Conservation (phyloP, 495 filamentous ascomycete species). For the Pyronema omphalodes region DNA sequence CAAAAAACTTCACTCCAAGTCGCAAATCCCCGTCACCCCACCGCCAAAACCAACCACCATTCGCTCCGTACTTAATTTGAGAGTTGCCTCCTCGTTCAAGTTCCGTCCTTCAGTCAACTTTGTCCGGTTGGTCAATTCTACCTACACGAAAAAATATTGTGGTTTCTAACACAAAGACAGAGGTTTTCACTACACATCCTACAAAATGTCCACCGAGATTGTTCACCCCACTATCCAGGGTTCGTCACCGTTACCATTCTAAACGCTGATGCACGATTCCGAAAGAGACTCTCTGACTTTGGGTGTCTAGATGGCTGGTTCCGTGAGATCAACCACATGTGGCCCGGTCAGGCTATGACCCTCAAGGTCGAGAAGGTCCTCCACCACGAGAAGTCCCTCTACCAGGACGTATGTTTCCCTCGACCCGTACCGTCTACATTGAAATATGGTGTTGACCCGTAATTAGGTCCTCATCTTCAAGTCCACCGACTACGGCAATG, state of each 20-base stretch:
- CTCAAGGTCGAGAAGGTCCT: constrained; percentile 93
- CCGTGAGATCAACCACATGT: constrained; percentile 93
- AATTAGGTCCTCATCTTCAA: constrained; percentile 60
- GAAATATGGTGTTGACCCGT: background rate
- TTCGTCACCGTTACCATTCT: constrained; percentile 16
- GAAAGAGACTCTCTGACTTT: background rate
- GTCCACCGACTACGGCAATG: constrained; percentile 86
- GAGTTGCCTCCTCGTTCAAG: background rate
- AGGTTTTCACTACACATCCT: background rate
- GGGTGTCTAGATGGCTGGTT: constrained; percentile 81
- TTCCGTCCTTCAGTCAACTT: background rate
- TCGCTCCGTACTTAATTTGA: background rate
- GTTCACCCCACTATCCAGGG: constrained; percentile 42
- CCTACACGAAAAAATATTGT: background rate
- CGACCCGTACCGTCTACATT: background rate
- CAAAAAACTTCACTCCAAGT: background rate
- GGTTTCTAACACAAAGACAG: background rate
- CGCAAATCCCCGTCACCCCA: background rate
- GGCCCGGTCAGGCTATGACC: constrained; percentile 98
- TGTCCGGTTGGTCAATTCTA: background rate
- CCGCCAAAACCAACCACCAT: background rate
- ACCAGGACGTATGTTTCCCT: constrained; percentile 61
- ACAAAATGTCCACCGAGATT: constrained; percentile 32
- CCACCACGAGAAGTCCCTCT: constrained; percentile 97
- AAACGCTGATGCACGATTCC: background rate